Evolutionary conservation across 257 asterid species (phyloP), one percentile per base, ranked within the genome.

Genomic region (Sherardia arvensis): DNA sequence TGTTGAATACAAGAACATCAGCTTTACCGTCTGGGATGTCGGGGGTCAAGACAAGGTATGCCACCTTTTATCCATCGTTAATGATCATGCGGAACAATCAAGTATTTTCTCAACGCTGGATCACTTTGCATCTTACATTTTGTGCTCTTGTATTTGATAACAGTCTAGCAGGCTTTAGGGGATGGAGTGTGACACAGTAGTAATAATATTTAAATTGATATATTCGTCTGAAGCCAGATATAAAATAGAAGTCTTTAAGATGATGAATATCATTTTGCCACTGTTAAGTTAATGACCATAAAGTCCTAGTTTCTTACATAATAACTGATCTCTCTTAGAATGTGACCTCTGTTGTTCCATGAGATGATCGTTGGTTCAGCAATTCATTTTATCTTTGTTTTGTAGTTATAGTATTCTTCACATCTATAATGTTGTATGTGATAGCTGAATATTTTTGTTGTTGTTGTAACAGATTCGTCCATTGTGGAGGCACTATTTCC

Each of bases 401-500:
- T 43, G 30, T 62, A 9, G 4, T 17, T 26, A 1, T 34, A 4
- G 17, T 61, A 61, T 36, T 36, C 43, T 36, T 36, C 43, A 3
- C 15, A 12, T 36, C 11, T 36, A 15, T 36, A 36, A 36, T 1
- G 14, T 8, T 36, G 8, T 8, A 8, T 36, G 14, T 63, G 38
- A 62, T 55, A 27, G 33, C 15, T n/a, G 29, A 25, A 34, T 25
- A 38, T 53, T 58, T 20, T 47, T 22, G 11, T 34, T 54, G 38
- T 26, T n/a, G 20, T 59, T 25, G 15, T 17, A 64, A 11, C 66
- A 77, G 82, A 77, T 77, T 38, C 82, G 82, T 69, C 82, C 82
- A 49, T 60, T 77, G 70, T 77, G 82, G 82, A 77, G 82, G 76
- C 82, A 77, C 70, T 77, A 77, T 67, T 77, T 77, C 63, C 81